These are phyloP conservation scores for Microcyclospora tardicrescens DNA, from an alignment of 2,329 filamentous ascomycete species.

Conservation along the genomic window DNA sequence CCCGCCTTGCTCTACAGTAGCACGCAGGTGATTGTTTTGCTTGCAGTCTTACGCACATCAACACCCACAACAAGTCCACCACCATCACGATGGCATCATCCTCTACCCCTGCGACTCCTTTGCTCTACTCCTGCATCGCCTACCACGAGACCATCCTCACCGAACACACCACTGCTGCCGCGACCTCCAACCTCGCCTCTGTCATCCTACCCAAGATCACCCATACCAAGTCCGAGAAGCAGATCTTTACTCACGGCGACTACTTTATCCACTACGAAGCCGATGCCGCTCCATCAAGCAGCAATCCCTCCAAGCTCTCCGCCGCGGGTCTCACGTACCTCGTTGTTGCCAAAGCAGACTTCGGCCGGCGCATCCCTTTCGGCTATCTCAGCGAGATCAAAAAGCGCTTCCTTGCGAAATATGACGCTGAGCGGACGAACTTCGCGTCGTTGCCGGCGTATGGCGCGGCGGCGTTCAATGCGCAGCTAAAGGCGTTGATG, in stretches of 20 bases:
- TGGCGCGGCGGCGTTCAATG: constrained; percentile 79
- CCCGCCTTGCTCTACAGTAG: too few species aligned
- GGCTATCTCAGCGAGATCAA: constrained; percentile 86
- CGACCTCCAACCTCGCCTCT: constrained; percentile 75
- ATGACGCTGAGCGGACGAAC: constrained; percentile 52
- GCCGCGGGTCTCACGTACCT: constrained; percentile 79
- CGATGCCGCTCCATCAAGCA: constrained; percentile 41
- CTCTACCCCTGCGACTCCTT: constrained; percentile 21
- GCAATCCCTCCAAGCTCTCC: constrained; percentile 19
- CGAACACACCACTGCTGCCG: constrained; percentile 80
- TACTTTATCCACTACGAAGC: constrained; percentile 95
- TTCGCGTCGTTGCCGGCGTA: constrained; percentile 74
- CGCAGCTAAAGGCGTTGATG: constrained; percentile 62
- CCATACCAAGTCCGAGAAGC: constrained; percentile 67
- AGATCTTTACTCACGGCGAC: constrained; percentile 74
- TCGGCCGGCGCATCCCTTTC: constrained; percentile 82
- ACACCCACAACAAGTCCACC: neutral
- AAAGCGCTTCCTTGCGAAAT: constrained; percentile 66
- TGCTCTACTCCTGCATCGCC: constrained; percentile 64
- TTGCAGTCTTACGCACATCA: neutral
- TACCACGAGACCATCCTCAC: constrained; percentile 84
- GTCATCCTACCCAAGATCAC: constrained; percentile 91
- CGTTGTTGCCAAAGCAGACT: constrained; percentile 67
- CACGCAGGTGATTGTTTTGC: too few species aligned
- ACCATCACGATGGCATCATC: constrained; percentile 23